Evolutionary conservation across 2,329 filamentous ascomycete genomes (phyloP), one percentile per base, ranked within the genome.

Genomic region (Calonectria pseudoreteaudii): DNA sequence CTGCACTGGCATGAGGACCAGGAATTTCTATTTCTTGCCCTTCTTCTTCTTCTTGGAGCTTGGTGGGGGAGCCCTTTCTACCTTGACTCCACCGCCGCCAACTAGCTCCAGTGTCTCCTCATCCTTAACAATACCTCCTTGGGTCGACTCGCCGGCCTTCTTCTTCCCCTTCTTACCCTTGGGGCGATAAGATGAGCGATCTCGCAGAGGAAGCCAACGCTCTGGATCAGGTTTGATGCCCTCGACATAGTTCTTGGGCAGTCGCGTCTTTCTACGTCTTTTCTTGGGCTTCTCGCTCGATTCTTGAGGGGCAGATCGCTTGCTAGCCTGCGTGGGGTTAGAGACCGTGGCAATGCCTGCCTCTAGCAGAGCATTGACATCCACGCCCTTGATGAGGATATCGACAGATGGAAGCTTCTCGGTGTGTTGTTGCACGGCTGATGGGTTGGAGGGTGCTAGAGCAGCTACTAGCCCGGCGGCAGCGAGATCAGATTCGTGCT

Each of bases 101-200:
- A 91, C 91, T 16, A 93, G 85, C 76, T 91, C 91, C 77, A 92
- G 86, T 72, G 87, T 93, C 88, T 89, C 92, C 83, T 94, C 93
- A 76, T 96, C 94, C 79, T 90, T 92, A 28, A 95, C 94, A 16
- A 93, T 86, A 64, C 96, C 96, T 74, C 97, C 97, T 84, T 98
- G 97, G 11, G 95, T 98, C 50, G 93, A 87, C 78, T 95, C 94
- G 74, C 90, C 88, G 6, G 92, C 93, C 86, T 93, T 94, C 89
- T 95, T 93, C 89, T 95, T 96, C 70, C 95, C 94, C 89, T 98
- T 98, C 87, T 94, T 95, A 8, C 95, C 95, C 87, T 97, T 98
- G 10, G 96, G 95, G 62, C 94, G 89, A 85, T 98, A 99, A 50
- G 92, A 94, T 79, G 94, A 97, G 71, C 97, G 91, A 83, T 99